Conservation (phyloP, 768 basidiomycete species). For the Suillus decipiens region DNA sequence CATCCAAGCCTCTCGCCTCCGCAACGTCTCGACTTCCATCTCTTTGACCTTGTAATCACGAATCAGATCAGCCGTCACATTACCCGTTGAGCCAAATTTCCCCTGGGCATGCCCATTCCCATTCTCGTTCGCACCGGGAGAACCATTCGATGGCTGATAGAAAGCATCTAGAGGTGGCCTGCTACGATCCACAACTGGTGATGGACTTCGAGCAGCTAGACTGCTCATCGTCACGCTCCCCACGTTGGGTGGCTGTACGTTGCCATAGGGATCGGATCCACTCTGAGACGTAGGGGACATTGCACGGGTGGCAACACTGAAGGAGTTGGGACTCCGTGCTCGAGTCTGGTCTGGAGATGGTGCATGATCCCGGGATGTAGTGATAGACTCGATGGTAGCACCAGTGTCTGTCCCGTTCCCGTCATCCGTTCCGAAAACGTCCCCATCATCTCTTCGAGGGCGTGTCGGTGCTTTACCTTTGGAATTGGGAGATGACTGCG, state of each 20-base stretch:
- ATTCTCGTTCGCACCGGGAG: conserved; percentile 53
- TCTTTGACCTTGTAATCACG: conserved; percentile 84
- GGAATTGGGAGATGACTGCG: conserved; percentile 17
- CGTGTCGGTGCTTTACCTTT: conserved; percentile 57
- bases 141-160: conserved; percentile 44
- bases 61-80: conserved; percentile 72
- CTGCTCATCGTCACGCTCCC: conserved; percentile 53
- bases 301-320: conserved; percentile 47
- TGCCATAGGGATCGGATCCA: conserved; percentile 23
- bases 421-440: conserved; percentile 46
- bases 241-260: conserved; percentile 39
- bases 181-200: conserved; percentile 55
- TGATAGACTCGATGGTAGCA: conserved; percentile 44
- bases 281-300: conserved; percentile 56
- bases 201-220: conserved; percentile 53
- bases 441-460: conserved; percentile 46
- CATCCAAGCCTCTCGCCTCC: conserved; percentile 85
- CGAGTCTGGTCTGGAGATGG: conserved; percentile 60
- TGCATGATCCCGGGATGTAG: conserved; percentile 44
- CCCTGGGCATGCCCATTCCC: conserved; percentile 44
- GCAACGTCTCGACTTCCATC: conserved; percentile 72
- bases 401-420: conserved; percentile 49
- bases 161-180: conserved; percentile 65
- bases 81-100: conserved; percentile 59
- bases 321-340: conserved; percentile 62